These are phyloP conservation scores for Xanthoparmelia taractica DNA, from an alignment of 495 filamentous ascomycete genomes.

Conservation along the genomic window DNA sequence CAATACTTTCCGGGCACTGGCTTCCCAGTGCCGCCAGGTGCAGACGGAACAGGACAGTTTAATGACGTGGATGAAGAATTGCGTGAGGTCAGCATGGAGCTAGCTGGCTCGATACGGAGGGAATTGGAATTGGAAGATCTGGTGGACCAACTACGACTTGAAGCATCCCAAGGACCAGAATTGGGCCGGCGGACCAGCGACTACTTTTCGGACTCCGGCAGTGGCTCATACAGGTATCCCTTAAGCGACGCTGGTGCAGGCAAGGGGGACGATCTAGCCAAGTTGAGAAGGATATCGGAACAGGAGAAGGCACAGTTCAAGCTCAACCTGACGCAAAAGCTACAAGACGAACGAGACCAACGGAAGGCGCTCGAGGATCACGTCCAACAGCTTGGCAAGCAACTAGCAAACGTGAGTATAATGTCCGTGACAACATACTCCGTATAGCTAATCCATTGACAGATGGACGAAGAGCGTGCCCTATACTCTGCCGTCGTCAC, in stretches of 20 bases:
- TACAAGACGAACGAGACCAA: constrained; percentile 73
- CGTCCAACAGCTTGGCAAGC: constrained; percentile 69
- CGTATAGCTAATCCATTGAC: constrained; percentile 7
- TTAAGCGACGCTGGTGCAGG: constrained; percentile 50
- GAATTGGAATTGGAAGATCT: constrained; percentile 97
- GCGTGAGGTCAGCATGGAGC: constrained; percentile 81
- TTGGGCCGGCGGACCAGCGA: constrained; percentile 78
- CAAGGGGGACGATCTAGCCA: constrained; percentile 75
- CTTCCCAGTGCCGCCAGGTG: constrained; percentile 32
- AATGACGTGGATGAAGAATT: constrained; percentile 86
- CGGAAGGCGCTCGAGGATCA: constrained; percentile 72
- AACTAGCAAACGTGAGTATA: constrained; percentile 51
- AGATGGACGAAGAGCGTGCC: constrained; percentile 38
- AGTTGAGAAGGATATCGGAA: constrained; percentile 71
- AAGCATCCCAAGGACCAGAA: constrained; percentile 51
- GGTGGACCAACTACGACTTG: constrained; percentile 75
- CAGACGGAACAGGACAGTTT: constrained; percentile 38
- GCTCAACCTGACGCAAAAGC: constrained; percentile 69
- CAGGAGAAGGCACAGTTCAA: constrained; percentile 86
- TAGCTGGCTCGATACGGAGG: constrained; percentile 83
- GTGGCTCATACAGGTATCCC: constrained; percentile 70
- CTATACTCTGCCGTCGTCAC: constrained; percentile 32
- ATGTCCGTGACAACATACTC: not conserved
- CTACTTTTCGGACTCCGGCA: constrained; percentile 94
- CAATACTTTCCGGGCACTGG: constrained; percentile 31